These are phyloP conservation scores for Ophiostoma sp. DNA, from an alignment of 2,329 filamentous ascomycete genomes.

Conservation along the genomic window DNA sequence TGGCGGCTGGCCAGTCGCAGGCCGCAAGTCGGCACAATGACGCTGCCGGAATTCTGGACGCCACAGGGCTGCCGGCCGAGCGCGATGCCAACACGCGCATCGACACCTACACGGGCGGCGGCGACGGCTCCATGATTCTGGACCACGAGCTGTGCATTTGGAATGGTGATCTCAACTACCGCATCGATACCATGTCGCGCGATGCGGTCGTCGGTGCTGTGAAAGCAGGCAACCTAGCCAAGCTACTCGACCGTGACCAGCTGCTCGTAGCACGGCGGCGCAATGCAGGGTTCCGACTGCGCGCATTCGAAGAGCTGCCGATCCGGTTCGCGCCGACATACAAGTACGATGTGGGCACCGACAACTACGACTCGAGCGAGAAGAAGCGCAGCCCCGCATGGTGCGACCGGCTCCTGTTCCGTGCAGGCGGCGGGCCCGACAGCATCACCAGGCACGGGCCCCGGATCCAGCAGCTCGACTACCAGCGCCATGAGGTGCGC, in stretches of 20 bases:
- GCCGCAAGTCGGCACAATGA: conserved; percentile 90
- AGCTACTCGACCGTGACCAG: conserved; percentile 89
- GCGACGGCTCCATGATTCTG: conserved; percentile 88
- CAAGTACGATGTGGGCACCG: conserved; percentile 95
- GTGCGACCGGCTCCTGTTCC: conserved; percentile 91
- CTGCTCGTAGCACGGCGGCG: conserved; percentile 81
- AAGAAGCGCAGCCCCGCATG: conserved; percentile 92
- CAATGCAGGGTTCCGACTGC: conserved; percentile 82
- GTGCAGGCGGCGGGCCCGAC: conserved; percentile 43
- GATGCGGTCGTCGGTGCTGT: conserved; percentile 86
- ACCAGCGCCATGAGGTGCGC: conserved; percentile 79
- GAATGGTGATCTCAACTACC: conserved; percentile 96
- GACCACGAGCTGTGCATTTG: conserved; percentile 97
- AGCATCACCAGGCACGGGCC: conserved; percentile 38
- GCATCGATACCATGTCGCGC: conserved; percentile 93
- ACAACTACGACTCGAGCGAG: conserved; percentile 89
- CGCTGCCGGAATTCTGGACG: conserved; percentile 81
- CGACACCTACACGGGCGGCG: conserved; percentile 82
- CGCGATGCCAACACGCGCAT: conserved; percentile 60
- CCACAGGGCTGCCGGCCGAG: conserved; percentile 66
- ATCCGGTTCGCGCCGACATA: conserved; percentile 95
- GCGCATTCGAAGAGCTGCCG: conserved; percentile 82
- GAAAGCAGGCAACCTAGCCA: conserved; percentile 70
- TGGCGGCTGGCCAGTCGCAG: conserved; percentile 87
- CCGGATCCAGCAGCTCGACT: conserved; percentile 80